Percentiles rank a stretch among this genome's conserved stretches.
Evolutionary conservation across 108 stramenopile species (phyloP).

Genomic region (Epipyxis sp.): DNA sequence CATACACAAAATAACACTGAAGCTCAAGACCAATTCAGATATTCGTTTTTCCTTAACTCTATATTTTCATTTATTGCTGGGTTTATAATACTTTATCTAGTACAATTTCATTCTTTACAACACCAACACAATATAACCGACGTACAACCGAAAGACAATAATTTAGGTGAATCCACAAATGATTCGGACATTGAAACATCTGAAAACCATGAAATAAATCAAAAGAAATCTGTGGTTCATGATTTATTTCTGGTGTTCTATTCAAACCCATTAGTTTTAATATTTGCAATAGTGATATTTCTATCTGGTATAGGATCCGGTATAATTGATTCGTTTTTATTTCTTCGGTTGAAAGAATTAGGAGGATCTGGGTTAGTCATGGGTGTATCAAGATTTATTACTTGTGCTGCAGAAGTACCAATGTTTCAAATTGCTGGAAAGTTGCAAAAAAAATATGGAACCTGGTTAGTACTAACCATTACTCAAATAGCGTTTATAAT

Average conservation of each 20-base stretch:
- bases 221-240: neutral
- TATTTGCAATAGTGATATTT: neutral
- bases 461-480: neutral
- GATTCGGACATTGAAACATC: neutral
- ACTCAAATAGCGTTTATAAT: conserved; percentile 8
- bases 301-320: neutral
- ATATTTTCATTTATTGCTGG: neutral
- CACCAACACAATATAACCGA: neutral
- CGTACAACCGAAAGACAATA: neutral
- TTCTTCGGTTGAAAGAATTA: conserved; percentile 18
- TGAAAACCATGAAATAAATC: neutral
- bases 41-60: neutral
- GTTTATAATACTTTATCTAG: neutral
- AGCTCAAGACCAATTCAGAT: neutral
- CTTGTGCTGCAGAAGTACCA: conserved; percentile 20
- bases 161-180: neutral
- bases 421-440: conserved; percentile 20
- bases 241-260: neutral
- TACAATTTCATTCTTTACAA: neutral
- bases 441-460: conserved; percentile 1
- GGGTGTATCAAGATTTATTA: conserved; percentile 8
- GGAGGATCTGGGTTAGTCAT: conserved; percentile 11
- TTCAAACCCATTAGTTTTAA: neutral
- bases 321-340: conserved; percentile 7
- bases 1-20: neutral